Conservation (phyloP, 768 basidiomycete species). For the Suillus variegatus region DNA sequence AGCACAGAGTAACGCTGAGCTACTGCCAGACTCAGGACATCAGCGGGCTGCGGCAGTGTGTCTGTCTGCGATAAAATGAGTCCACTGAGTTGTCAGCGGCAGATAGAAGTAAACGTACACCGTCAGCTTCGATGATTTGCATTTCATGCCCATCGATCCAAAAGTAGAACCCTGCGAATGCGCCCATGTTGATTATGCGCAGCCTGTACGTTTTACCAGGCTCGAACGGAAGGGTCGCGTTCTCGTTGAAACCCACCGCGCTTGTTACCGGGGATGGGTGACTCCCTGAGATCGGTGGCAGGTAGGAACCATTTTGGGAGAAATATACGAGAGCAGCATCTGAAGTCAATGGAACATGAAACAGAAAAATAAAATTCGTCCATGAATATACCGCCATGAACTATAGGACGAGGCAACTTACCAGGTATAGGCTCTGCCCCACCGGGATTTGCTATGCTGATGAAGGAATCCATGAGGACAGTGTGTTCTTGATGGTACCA, state of each 20-base stretch:
- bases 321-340: conserved; percentile 86
- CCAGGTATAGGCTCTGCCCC: conserved; percentile 91
- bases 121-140: conserved; percentile 82
- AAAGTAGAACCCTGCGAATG: conserved; percentile 76
- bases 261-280: conserved; percentile 47
- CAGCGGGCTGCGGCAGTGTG: conserved; percentile 69
- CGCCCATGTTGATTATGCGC: conserved; percentile 82
- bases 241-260: conserved; percentile 81
- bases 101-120: conserved; percentile 46
- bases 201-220: conserved; percentile 91
- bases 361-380: neutral
- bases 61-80: conserved; percentile 58
- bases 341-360: conserved; percentile 25
- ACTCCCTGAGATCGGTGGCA: conserved; percentile 56
- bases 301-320: conserved; percentile 70
- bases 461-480: conserved; percentile 62
- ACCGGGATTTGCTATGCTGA: conserved; percentile 73
- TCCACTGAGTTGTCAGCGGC: neutral
- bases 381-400: neutral
- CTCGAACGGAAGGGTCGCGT: conserved; percentile 78
- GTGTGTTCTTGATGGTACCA: conserved; percentile 89
- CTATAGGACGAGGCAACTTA: conserved; percentile 27
- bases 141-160: conserved; percentile 91
- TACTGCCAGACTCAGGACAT: conserved; percentile 72
- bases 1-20: conserved; percentile 95